Base-by-base conservation (phyloP, 345 rosid genomes). In the Populus tremula region DNA sequence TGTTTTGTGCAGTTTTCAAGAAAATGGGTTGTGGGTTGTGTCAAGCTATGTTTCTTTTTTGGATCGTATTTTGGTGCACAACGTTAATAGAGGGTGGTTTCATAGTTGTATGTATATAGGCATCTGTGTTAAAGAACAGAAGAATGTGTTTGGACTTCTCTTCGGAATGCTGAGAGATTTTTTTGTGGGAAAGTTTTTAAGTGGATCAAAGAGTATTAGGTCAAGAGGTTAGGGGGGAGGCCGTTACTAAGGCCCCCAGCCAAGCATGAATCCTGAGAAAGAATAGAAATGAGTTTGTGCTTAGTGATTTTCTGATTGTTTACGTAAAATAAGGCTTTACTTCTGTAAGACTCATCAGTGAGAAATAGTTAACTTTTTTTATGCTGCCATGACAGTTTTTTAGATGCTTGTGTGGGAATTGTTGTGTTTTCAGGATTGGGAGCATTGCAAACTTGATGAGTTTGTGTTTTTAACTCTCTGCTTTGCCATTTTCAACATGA, bases 401-500 rank as follows among this genome's bases (percentile, higher is more conserved):
- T 10, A 9, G 63, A 56, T 56, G 63, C 63, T 56, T 9, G n/a
- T 56, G 63, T 56, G 14, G 29, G 63, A 12, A 56, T 56, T 56
- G 1, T 23, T 56, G 23, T 56, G 63, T 9, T 56, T 56, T 56
- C 27, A 56, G 63, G 63, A 8, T 56, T 56, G 11, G 23, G 63
- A 56, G 63, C 63, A 62, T 73, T 71, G 59, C 79, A 54, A 56
- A 81, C 67, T 79, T 82, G 80, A 87, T 84, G 82, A 71, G 54
- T 81, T 74, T 62, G 62, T 31, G 21, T 49, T 66, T 47, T 65
- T 84, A 78, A 66, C 25, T 64, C 33, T 12, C 59, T 10, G 61
- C 36, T 9, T 80, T 80, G 64, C 70, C 65, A 56, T 64, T 76
- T 69, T 76, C 83, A 86, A 85, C 69, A 93, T 93, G 98, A 93